Evolutionary conservation across 1,284 basidiomycete genomes (phyloP), one percentile per base, ranked within the genome.

Genomic region (Melampsora abietis-canadensis): DNA sequence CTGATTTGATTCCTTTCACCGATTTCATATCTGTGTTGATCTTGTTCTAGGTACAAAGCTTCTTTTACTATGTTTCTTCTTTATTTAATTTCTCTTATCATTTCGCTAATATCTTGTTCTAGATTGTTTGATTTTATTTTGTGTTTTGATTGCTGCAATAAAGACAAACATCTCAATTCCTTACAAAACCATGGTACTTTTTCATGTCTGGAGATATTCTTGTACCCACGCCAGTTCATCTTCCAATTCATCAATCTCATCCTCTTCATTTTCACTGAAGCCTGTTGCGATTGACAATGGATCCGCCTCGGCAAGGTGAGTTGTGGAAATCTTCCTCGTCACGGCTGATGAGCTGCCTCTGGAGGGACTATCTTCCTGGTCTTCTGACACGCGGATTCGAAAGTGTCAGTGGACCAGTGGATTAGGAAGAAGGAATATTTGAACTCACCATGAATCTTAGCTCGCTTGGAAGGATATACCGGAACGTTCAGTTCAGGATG

Each of bases 131-230:
- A n/a, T n/a, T n/a, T n/a, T n/a, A n/a, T n/a, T n/a, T n/a, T n/a
- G n/a, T n/a, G n/a, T n/a, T n/a, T n/a, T n/a, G n/a, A n/a, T n/a
- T n/a, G n/a, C n/a, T 37, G 7, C 7, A 37, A 8, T 37, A 37
- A 8, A 37, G 7, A 37, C 8, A 37, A 37, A 37, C n/a, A n/a
- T n/a, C n/a, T n/a, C n/a, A n/a, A n/a, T n/a, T n/a, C n/a, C n/a
- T n/a, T n/a, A n/a, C n/a, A 37, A 1, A 37, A 3, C 37, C 12
- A 37, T 37, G 37, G 37, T 37, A 10, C 37, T 7, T 24, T 24
- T 57, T 57, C 27, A 57, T 21, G n/a, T 57, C 51, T 21, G 21
- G 51, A 57, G n/a, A 24, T 57, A 57, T 30, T 57, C 51, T 30
- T 30, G n/a, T 24, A 30, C 51, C 51, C 51, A 57, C 27, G n/a